Conservation (phyloP, 1,284 basidiomycete genomes). For the Trichosporon coremiiforme region DNA sequence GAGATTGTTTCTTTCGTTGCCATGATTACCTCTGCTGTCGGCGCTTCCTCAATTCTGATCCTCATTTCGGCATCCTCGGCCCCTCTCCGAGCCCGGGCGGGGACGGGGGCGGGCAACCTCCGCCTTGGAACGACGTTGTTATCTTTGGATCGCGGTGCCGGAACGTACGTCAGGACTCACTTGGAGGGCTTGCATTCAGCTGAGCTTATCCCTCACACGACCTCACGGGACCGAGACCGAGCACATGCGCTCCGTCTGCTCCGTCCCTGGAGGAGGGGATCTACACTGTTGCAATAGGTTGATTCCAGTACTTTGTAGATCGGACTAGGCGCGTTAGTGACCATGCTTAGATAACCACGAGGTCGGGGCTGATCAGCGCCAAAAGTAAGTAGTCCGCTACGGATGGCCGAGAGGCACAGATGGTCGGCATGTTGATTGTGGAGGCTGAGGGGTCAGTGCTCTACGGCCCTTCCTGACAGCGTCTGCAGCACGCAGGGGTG, state of each 20-base stretch:
- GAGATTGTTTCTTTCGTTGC: neutral
- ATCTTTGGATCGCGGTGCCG: neutral
- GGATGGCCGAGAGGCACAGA: too few species aligned
- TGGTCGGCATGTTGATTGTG: too few species aligned
- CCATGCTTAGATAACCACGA: too few species aligned
- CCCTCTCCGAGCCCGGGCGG: too few species aligned
- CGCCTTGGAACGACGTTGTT: neutral
- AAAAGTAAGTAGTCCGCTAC: too few species aligned
- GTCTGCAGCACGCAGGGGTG: neutral
- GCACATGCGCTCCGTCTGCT: neutral
- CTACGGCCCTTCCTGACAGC: neutral
- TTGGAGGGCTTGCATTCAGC: neutral
- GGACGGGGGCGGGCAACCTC: neutral
- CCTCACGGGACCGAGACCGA: neutral
- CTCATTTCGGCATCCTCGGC: neutral
- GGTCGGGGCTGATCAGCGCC: too few species aligned
- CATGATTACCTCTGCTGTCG: neutral
- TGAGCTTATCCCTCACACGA: neutral
- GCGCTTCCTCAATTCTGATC: neutral
- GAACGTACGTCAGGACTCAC: neutral
- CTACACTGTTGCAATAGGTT: neutral
- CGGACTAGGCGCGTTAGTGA: too few species aligned
- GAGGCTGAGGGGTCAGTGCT: neutral
- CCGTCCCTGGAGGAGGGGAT: neutral
- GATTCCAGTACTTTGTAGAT: neutral